phyloP scores from a whole-genome alignment of 2,329 filamentous ascomycete genomes.

The Macroventuria anomochaeta region DNA sequence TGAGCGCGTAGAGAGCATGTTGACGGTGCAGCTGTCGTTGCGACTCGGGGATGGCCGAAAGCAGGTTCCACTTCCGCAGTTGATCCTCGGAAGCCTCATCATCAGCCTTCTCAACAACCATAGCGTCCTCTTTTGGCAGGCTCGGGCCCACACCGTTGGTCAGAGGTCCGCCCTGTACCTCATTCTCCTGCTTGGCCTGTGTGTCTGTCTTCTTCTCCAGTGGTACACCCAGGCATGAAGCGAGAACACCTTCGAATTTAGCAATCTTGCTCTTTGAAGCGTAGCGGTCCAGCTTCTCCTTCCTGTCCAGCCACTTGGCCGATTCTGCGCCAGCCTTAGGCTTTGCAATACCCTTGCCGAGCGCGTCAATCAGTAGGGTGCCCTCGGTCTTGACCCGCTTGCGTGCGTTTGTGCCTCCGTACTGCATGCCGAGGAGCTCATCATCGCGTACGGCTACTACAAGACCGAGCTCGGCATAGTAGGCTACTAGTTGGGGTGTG shows the following conservation, averaged over 20 bases:
- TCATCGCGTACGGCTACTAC: slow-evolving; percentile 69
- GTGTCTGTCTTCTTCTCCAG: slow-evolving; percentile 30
- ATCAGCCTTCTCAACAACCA: slow-evolving; percentile 26
- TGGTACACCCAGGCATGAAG: slow-evolving; percentile 46
- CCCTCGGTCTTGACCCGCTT: slow-evolving; percentile 48
- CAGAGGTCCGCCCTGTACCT: slow-evolving; percentile 25
- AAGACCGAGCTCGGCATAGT: slow-evolving; percentile 70
- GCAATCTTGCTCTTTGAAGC: slow-evolving; percentile 46
- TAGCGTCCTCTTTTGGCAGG: slow-evolving; percentile 24
- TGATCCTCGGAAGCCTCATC: slow-evolving; percentile 27
- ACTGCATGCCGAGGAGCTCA: slow-evolving; percentile 70
- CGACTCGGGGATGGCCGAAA: slow-evolving; percentile 37
- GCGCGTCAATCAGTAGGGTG: slow-evolving; percentile 74
- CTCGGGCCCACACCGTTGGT: slow-evolving; percentile 33
- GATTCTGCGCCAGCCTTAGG: slow-evolving; percentile 17
- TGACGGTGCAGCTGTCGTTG: slow-evolving; percentile 67
- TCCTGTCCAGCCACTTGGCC: slow-evolving; percentile 39
- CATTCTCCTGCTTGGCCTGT: slow-evolving; percentile 28
- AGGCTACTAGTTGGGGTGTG: slow-evolving; percentile 45
- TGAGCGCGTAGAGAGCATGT: slow-evolving; percentile 65
- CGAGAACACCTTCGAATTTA: slow-evolving; percentile 52
- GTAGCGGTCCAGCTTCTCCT: slow-evolving; percentile 46
- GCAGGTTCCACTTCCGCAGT: slow-evolving; percentile 58
- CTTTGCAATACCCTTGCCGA: slow-evolving; percentile 66
- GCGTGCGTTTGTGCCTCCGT: slow-evolving; percentile 40